Evolutionary conservation across 768 basidiomycete genomes (phyloP).

Genomic region (Suillus cothurnatus): DNA sequence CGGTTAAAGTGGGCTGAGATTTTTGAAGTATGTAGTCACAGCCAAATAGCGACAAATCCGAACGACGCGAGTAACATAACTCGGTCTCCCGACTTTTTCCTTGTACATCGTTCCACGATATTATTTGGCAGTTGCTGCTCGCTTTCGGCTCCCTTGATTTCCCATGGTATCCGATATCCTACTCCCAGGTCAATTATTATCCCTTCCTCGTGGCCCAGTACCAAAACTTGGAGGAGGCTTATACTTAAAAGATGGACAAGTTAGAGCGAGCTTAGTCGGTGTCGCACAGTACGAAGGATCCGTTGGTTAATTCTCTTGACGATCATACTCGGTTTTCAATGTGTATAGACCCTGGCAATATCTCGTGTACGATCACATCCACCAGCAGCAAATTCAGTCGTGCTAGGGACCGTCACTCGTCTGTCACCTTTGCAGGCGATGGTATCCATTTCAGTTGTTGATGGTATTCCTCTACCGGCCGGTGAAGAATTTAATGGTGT

Average conservation of each 20-base stretch:
- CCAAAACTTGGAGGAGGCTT: slow-evolving; percentile 66
- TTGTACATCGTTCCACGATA: background rate
- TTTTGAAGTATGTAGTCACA: slow-evolving; percentile 40
- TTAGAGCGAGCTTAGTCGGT: slow-evolving; percentile 75
- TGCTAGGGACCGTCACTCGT: slow-evolving; percentile 82
- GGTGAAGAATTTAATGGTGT: slow-evolving; percentile 92
- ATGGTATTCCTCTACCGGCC: slow-evolving; percentile 76
- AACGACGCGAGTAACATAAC: slow-evolving; percentile 7
- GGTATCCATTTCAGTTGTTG: slow-evolving; percentile 83
- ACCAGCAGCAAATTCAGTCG: slow-evolving; percentile 71
- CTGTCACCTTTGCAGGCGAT: slow-evolving; percentile 83
- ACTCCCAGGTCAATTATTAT: slow-evolving; percentile 81
- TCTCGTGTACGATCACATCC: slow-evolving; percentile 70
- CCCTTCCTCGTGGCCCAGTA: slow-evolving; percentile 52
- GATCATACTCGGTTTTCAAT: slow-evolving; percentile 7
- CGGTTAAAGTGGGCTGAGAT: slow-evolving; percentile 15
- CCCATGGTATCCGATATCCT: slow-evolving; percentile 41
- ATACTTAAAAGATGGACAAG: slow-evolving; percentile 62
- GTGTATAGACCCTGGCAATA: slow-evolving; percentile 58
- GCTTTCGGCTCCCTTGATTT: slow-evolving; percentile 5
- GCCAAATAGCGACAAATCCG: slow-evolving; percentile 31
- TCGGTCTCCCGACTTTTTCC: slow-evolving; percentile 18
- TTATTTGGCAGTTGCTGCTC: background rate
- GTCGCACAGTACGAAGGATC: slow-evolving; percentile 60
- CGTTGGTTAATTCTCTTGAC: slow-evolving; percentile 52